A percentile compares a stretch with the other conserved stretches of the same genome.
These are phyloP conservation scores for Penicillium verhagenii DNA, from an alignment of 495 filamentous ascomycete species.

Conservation along the genomic window DNA sequence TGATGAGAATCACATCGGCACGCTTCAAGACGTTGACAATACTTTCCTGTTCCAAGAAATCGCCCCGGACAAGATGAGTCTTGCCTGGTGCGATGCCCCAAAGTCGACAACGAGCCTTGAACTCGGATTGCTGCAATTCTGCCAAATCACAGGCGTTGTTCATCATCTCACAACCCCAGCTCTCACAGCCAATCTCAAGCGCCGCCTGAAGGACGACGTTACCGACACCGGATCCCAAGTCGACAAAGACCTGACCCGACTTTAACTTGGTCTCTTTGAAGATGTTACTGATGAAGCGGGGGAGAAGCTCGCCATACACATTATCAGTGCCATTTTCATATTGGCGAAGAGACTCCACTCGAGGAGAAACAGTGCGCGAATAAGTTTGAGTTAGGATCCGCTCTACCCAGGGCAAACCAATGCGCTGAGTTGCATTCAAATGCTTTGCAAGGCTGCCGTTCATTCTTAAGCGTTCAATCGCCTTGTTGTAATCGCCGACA, in stretches of 20 bases:
- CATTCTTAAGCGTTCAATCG: constrained; percentile 55
- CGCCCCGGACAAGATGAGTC: constrained; percentile 77
- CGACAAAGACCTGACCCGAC: constrained; percentile 82
- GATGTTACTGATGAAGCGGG: constrained; percentile 76
- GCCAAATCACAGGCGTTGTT: constrained; percentile 80
- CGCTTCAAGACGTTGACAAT: constrained; percentile 71
- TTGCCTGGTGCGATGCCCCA: constrained; percentile 83
- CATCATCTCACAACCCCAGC: constrained; percentile 97
- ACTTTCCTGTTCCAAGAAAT: constrained; percentile 73
- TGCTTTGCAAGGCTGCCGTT: constrained; percentile 68
- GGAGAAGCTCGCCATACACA: constrained; percentile 90
- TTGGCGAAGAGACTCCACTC: constrained; percentile 73
- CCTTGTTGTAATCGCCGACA: constrained; percentile 73
- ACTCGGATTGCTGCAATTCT: constrained; percentile 82
- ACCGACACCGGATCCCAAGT: constrained; percentile 91
- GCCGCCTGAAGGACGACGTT: constrained; percentile 95
- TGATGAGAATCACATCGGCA: constrained; percentile 91
- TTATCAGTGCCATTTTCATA: constrained; percentile 87
- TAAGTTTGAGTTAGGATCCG: constrained; percentile 87
- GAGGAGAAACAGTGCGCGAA: constrained; percentile 85
- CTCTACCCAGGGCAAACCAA: constrained; percentile 69
- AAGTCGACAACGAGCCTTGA: constrained; percentile 75
- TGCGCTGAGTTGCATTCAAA: constrained; percentile 60
- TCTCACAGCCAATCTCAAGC: constrained; percentile 88
- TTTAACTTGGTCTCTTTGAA: constrained; percentile 76